These are phyloP conservation scores for Ceratocystis destructans DNA, from an alignment of 2,329 filamentous ascomycete genomes.

Conservation along the genomic window DNA sequence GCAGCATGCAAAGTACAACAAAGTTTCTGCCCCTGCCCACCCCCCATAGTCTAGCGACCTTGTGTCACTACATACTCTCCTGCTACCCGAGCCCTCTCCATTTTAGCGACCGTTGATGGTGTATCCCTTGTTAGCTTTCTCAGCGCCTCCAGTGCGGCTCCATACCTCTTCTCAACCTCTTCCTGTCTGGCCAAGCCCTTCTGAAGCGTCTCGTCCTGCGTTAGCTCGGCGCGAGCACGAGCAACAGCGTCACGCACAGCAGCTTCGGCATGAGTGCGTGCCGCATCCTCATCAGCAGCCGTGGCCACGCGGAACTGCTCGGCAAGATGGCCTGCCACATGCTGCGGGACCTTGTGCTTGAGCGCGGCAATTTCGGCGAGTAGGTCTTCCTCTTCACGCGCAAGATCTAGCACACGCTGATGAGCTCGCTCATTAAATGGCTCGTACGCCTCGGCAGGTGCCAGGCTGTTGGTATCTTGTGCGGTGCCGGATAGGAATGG, in stretches of 20 bases:
- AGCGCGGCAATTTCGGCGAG: conserved; percentile 48
- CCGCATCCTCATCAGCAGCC: conserved; percentile 34
- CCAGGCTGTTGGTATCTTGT: conserved; percentile 18
- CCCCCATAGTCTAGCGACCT: conserved; percentile 17
- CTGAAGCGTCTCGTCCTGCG: conserved; percentile 26
- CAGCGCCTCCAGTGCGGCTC: conserved; percentile 36
- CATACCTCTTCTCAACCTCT: conserved; percentile 34
- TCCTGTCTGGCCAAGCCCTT: conserved; percentile 31
- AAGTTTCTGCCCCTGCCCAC: background rate
- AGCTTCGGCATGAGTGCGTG: conserved; percentile 25
- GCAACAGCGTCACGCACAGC: conserved; percentile 21
- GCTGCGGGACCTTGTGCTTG: conserved; percentile 39
- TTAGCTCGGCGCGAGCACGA: conserved; percentile 23
- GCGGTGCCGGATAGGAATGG: conserved; percentile 27
- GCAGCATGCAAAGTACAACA: background rate
- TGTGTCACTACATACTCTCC: conserved; percentile 42
- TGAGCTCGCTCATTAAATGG: conserved; percentile 48
- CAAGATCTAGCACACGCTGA: conserved; percentile 45
- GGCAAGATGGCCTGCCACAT: conserved; percentile 32
- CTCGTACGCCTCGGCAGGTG: conserved; percentile 37
- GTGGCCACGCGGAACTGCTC: conserved; percentile 30
- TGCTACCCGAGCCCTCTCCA: conserved; percentile 49
- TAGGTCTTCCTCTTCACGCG: conserved; percentile 48
- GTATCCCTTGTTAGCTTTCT: conserved; percentile 44
- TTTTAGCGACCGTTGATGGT: conserved; percentile 48